A percentile compares a stretch with the other conserved stretches of the same genome.
These are phyloP conservation scores for Rosa chinensis DNA, from an alignment of 306 rosid species.

Conservation along the genomic window DNA sequence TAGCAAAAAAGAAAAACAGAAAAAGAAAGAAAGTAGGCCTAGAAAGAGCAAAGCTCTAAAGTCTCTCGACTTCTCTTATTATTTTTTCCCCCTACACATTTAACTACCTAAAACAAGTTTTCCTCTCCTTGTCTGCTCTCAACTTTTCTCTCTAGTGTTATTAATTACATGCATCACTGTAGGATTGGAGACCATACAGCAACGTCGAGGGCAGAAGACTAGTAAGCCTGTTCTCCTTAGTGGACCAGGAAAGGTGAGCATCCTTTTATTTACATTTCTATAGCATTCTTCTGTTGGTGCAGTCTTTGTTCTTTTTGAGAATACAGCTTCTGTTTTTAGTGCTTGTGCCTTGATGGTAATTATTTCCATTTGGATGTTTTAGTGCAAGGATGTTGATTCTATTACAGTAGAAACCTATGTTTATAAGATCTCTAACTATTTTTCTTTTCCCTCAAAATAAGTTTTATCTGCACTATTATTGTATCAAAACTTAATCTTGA, in stretches of 20 bases:
- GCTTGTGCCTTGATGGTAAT: not conserved
- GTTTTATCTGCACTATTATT: not conserved
- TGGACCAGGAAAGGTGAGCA: conserved; percentile 85
- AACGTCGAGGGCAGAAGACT: conserved; percentile 76
- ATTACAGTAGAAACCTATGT: not conserved
- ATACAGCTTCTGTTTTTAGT: not conserved
- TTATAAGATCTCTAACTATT: not conserved
- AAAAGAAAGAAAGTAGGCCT: not conserved
- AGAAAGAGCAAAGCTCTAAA: not conserved
- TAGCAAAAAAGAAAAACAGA: not conserved
- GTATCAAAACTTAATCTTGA: not conserved
- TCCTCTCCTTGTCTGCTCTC: not conserved
- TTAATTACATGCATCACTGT: conserved; percentile 12
- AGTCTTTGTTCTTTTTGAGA: not conserved
- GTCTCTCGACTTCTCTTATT: not conserved
- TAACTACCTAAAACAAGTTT: not conserved
- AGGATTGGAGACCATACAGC: conserved; percentile 88
- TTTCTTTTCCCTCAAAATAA: no score
- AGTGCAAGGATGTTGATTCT: not conserved
- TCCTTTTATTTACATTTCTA: conserved; percentile 6
- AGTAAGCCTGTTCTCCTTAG: conserved; percentile 81
- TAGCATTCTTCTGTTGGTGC: not conserved
- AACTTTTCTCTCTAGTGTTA: not conserved
- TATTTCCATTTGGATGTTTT: not conserved
- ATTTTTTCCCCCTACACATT: no score